These are phyloP conservation scores for Novymonas esmeraldas DNA, from an alignment of 208 protist species.

Conservation along the genomic window DNA sequence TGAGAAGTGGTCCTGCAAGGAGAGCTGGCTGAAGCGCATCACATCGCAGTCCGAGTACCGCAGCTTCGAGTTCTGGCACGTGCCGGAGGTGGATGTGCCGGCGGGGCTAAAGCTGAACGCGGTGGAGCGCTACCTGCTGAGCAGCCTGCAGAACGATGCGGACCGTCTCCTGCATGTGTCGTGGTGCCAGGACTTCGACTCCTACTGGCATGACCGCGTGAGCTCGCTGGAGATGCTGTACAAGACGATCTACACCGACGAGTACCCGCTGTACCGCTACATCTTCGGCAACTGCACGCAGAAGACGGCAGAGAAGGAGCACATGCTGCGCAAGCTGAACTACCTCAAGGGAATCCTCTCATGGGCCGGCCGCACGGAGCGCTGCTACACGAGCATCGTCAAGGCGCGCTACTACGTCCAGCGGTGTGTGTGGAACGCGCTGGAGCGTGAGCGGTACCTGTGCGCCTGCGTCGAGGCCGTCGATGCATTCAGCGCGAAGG, in stretches of 20 bases:
- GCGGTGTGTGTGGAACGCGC: conserved; percentile 84
- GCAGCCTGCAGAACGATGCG: conserved; percentile 85
- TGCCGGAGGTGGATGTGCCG: conserved; percentile 62
- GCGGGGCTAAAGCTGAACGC: conserved; percentile 52
- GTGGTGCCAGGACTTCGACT: conserved; percentile 91
- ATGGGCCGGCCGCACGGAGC: conserved; percentile 77
- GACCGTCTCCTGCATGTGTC: conserved; percentile 72
- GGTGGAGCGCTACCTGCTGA: conserved; percentile 83
- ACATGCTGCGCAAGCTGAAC: conserved; percentile 84
- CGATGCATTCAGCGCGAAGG: conserved; percentile 72
- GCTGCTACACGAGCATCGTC: conserved; percentile 76
- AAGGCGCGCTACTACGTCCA: conserved; percentile 85
- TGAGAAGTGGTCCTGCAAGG: conserved; percentile 59
- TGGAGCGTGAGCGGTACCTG: conserved; percentile 90
- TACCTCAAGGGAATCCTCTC: conserved; percentile 82
- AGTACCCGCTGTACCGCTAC: conserved; percentile 64
- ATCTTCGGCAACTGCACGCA: conserved; percentile 78
- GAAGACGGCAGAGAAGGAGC: conserved; percentile 63
- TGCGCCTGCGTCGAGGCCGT: conserved; percentile 83
- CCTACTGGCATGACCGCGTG: conserved; percentile 89
- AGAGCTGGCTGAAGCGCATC: conserved; percentile 81
- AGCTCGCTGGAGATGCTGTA: conserved; percentile 74
- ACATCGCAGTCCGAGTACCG: conserved; percentile 73
- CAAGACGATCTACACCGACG: conserved; percentile 65
- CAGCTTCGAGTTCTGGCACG: conserved; percentile 90